phyloP scores from a whole-genome alignment of 2,329 filamentous ascomycete genomes.

The Penicillium sp. region DNA sequence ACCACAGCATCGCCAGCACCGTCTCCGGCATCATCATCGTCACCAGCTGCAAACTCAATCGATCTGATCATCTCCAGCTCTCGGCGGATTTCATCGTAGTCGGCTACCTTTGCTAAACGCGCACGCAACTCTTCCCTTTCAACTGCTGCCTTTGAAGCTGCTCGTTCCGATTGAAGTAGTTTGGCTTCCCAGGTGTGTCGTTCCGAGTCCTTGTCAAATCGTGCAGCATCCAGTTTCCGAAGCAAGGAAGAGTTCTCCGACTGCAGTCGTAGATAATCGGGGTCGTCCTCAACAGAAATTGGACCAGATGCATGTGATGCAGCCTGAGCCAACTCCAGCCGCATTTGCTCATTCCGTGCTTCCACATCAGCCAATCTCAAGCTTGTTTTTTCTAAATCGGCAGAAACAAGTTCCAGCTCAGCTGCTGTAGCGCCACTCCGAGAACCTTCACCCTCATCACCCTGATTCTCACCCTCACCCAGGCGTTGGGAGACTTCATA shows the following conservation, averaged over 20 bases:
- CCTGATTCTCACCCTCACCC: slow-evolving; percentile 65
- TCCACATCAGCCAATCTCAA: slow-evolving; percentile 85
- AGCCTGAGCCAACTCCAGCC: slow-evolving; percentile 84
- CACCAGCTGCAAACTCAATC: slow-evolving; percentile 84
- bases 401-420: slow-evolving; percentile 88
- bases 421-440: slow-evolving; percentile 73
- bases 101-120: slow-evolving; percentile 83
- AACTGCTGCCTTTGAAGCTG: slow-evolving; percentile 68
- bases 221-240: slow-evolving; percentile 77
- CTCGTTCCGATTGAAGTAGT: slow-evolving; percentile 74
- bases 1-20: slow-evolving; percentile 35
- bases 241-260: slow-evolving; percentile 92
- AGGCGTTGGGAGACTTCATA: slow-evolving; percentile 94
- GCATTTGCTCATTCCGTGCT: slow-evolving; percentile 87
- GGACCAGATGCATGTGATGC: slow-evolving; percentile 65
- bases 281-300: slow-evolving; percentile 77
- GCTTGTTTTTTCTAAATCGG: slow-evolving; percentile 87
- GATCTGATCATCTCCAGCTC: slow-evolving; percentile 96
- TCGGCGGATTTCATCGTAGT: slow-evolving; percentile 95
- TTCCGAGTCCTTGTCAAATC: slow-evolving; percentile 79
- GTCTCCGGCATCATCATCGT: slow-evolving; percentile 61
- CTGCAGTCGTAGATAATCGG: slow-evolving; percentile 78
- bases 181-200: slow-evolving; percentile 73
- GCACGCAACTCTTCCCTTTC: slow-evolving; percentile 76
- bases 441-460: slow-evolving; percentile 61